These are phyloP conservation scores for Ajuga chamaepitys DNA, from an alignment of 257 asterid species.

Conservation along the genomic window DNA sequence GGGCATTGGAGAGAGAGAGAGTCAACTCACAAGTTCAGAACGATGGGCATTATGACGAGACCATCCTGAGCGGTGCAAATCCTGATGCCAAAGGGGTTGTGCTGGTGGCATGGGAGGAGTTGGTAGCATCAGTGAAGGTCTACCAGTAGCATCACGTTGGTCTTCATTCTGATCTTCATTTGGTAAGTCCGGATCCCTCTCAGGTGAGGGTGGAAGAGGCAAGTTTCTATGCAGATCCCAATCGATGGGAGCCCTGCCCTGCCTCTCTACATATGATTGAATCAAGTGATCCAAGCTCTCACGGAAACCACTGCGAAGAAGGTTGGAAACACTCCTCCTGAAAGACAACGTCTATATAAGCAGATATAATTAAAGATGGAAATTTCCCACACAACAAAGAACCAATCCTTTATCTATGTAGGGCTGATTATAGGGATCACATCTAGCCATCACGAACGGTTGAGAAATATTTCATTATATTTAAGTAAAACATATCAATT, in stretches of 20 bases:
- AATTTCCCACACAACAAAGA: background rate
- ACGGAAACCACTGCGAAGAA: conserved; percentile 91
- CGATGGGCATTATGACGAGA: conserved; percentile 67
- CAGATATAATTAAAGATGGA: background rate
- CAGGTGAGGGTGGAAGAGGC: conserved; percentile 64
- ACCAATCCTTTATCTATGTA: background rate
- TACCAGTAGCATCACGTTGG: conserved; percentile 34
- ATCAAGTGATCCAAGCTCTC: conserved; percentile 87
- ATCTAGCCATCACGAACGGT: no score
- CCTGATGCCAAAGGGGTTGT: conserved; percentile 81
- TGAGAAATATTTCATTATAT: no score
- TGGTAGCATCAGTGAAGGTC: conserved; percentile 58
- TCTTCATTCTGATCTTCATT: conserved; percentile 52
- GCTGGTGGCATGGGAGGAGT: conserved; percentile 81
- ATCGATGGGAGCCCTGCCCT: conserved; percentile 60
- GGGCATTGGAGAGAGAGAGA: background rate
- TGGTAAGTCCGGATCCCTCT: conserved; percentile 42
- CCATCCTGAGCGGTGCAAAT: conserved; percentile 70
- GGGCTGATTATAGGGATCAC: no score
- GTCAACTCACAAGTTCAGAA: conserved; percentile 57
- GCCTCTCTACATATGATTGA: conserved; percentile 80
- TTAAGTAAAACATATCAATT: no score
- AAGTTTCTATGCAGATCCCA: conserved; percentile 77
- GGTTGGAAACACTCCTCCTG: conserved; percentile 97
- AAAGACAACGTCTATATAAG: conserved; percentile 11